Percentiles rank a stretch among this genome's conserved stretches.
phyloP scores from a whole-genome alignment of 2,329 filamentous ascomycete genomes.

The Pseudopyricularia javanii region DNA sequence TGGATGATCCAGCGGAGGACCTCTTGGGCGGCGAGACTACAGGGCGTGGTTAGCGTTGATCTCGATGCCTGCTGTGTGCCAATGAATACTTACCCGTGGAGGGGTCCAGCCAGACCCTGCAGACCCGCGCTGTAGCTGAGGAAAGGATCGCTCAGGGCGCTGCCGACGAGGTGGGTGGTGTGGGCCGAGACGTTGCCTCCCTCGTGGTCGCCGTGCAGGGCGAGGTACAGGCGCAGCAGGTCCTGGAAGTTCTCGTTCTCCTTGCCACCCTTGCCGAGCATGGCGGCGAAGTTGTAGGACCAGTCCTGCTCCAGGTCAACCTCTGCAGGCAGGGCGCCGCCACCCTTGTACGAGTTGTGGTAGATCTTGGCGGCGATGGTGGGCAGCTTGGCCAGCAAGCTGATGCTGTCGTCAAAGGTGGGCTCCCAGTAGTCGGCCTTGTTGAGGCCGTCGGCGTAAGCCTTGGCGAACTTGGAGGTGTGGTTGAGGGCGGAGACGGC shows the following conservation, averaged over 20 bases:
- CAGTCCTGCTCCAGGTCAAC: conserved; percentile 83
- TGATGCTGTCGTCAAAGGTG: conserved; percentile 91
- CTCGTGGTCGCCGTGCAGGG: conserved; percentile 95
- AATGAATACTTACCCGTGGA: conserved; percentile 51
- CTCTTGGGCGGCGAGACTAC: conserved; percentile 82
- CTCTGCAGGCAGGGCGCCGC: conserved; percentile 59
- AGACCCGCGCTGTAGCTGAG: conserved; percentile 92
- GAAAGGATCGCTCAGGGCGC: conserved; percentile 88
- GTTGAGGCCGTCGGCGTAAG: conserved; percentile 79
- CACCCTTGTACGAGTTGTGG: conserved; percentile 74
- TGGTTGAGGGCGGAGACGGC: conserved; percentile 94
- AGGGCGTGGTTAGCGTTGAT: conserved; percentile 2
- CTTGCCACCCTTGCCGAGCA: conserved; percentile 81
- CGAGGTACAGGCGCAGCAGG: conserved; percentile 83
- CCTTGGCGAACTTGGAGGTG: conserved; percentile 84
- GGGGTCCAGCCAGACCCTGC: conserved; percentile 86
- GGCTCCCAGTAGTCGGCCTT: conserved; percentile 99
- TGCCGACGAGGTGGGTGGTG: conserved; percentile 87
- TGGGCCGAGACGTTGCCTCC: conserved; percentile 96
- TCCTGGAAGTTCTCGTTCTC: conserved; percentile 94
- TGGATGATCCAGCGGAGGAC: conserved; percentile 93
- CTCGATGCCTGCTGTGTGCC: neutral
- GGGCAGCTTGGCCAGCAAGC: conserved; percentile 86
- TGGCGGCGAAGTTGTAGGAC: conserved; percentile 96
- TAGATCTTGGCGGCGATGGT: conserved; percentile 97